Evolutionary conservation across 805 yeast species (phyloP), one percentile per base, ranked within the genome.

Genomic region (Hermanozyma aechmeae): DNA sequence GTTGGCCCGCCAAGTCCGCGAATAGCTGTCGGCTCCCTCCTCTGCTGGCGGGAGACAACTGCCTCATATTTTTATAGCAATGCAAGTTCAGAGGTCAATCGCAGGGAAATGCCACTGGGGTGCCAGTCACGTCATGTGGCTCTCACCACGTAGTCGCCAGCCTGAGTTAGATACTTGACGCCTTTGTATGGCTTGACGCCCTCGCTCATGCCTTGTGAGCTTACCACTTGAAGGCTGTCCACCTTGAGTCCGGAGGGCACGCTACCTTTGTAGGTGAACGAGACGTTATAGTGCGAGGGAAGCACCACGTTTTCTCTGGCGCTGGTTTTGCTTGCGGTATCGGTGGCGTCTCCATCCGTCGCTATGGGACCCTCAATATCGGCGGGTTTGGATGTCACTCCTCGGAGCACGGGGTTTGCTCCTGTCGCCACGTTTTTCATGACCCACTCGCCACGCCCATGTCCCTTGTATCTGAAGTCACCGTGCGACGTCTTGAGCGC

Each of bases 131-230:
- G n/a, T 18, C 11, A 18, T 18, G 8, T 8, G 11, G 21, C 11
- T 18, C 21, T 18, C 13, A 76, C 58, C 3, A 73, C 56, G 42
- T 61, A 71, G 31, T 78, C 76, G 1, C 79, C 81, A 0, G 81
- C 66, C 31, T 57, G 56, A 5, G 95, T 76, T 8, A 71, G 58
- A 48, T 87, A 87, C 47, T 86, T 81, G 13, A 87, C 96, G 1
- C 97, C 97, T 50, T 86, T 87, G 61, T 74, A 87, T 0, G 95
- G 95, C 45, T 76, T 79, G 8, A 73, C 78, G 4, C 61, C 60
- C 3, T 73, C 74, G 5, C 71, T 70, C 32, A 74, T 42, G 0
- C 89, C 86, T 38, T 59, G 61, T n/a, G 67, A 61, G 37, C 72
- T 64, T 6, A 63, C 42, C 12, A 84, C 68, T 43, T 73, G 70